Evolutionary conservation across 1,284 basidiomycete species (phyloP).

Genomic region (Cutaneotrichosporon sp.): DNA sequence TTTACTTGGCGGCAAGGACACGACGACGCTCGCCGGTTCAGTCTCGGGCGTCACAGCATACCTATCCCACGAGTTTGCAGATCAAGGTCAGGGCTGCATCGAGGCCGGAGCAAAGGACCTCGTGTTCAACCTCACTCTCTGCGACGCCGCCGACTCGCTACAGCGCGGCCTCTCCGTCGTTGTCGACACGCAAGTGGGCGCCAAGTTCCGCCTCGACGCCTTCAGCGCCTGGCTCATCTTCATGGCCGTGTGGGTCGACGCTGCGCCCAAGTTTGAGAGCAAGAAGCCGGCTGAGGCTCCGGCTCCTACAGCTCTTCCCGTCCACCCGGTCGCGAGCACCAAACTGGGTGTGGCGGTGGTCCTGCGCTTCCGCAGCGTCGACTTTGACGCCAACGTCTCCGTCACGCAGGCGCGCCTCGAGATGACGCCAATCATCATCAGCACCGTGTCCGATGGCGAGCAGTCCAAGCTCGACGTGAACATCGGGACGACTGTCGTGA

Average conservation of each 20-base stretch:
- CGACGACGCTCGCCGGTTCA: conserved; percentile 69
- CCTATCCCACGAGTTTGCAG: conserved; percentile 65
- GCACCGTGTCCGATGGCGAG: conserved; percentile 44
- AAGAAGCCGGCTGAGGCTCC: conserved; percentile 13
- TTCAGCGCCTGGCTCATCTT: conserved; percentile 49
- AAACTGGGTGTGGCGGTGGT: conserved; percentile 55
- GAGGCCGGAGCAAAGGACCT: conserved; percentile 48
- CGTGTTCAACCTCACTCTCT: conserved; percentile 40
- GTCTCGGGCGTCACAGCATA: conserved; percentile 74
- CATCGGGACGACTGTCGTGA: conserved; percentile 64
- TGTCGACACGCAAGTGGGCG: conserved; percentile 43
- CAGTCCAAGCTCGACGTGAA: conserved; percentile 59
- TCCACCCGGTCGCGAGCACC: not conserved
- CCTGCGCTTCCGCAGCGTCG: conserved; percentile 68
- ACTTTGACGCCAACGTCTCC: conserved; percentile 71
- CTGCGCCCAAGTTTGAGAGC: conserved; percentile 38
- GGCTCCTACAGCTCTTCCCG: not conserved
- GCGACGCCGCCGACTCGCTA: conserved; percentile 16
- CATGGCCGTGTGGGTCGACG: conserved; percentile 47
- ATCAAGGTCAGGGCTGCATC: conserved; percentile 41
- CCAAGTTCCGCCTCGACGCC: conserved; percentile 44
- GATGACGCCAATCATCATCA: conserved; percentile 58
- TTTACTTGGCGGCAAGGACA: conserved; percentile 65
- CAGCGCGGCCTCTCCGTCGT: conserved; percentile 59
- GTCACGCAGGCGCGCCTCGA: conserved; percentile 60